Conservation (phyloP, 2,329 filamentous ascomycete species). For the Dactylellina haptotyla region DNA sequence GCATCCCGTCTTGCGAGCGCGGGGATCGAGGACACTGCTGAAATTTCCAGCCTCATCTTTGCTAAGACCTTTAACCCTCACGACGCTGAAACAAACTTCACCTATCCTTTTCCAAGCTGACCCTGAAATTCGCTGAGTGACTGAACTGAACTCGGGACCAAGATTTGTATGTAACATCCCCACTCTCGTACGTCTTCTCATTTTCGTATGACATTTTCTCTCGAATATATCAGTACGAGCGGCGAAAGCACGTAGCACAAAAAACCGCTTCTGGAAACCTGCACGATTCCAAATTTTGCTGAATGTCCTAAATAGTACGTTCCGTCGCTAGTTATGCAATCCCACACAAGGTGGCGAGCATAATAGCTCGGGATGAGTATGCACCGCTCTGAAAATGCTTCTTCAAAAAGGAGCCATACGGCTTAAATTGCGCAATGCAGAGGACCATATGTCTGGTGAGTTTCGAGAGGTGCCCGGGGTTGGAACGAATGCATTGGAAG, state of each 20-base stretch:
- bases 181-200: conserved; percentile 53
- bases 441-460: conserved; percentile 34
- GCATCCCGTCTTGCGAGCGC: conserved; percentile 28
- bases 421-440: conserved; percentile 42
- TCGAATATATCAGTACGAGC: conserved; percentile 19
- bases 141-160: conserved; percentile 41
- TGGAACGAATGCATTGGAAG: conserved; percentile 31
- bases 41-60: conserved; percentile 39
- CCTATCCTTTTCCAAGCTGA: conserved; percentile 6
- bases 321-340: conserved; percentile 19
- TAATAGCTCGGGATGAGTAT: conserved; percentile 25
- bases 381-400: conserved; percentile 31
- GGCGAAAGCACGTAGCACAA: conserved; percentile 54
- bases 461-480: conserved; percentile 31
- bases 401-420: conserved; percentile 23
- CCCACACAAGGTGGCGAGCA: conserved; percentile 2
- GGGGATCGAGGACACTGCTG: conserved; percentile 31
- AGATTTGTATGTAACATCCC: conserved; percentile 34
- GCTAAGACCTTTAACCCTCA: conserved; percentile 24
- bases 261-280: conserved; percentile 30
- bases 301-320: conserved; percentile 25
- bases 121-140: conserved; percentile 17
- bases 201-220: conserved; percentile 24
- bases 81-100: conserved; percentile 33
- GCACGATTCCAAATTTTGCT: conserved; percentile 5